Percentiles rank a stretch among this genome's conserved stretches.
These are phyloP conservation scores for Talaromyces sp. DNA, from an alignment of 2,329 filamentous ascomycete species.

Conservation along the genomic window DNA sequence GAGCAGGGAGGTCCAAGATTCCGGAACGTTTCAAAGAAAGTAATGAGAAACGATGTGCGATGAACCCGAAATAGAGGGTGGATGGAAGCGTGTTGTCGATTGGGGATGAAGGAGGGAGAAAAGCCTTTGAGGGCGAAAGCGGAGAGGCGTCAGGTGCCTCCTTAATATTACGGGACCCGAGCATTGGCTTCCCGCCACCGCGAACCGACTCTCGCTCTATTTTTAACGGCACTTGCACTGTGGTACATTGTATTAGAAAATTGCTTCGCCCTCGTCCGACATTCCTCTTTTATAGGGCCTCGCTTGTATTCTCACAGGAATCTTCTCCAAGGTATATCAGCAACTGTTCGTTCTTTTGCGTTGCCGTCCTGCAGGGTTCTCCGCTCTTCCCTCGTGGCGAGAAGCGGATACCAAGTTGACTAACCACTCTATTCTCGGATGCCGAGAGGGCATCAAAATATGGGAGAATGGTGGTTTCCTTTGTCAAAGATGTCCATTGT, in stretches of 20 bases:
- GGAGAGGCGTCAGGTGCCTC: conserved; percentile 34
- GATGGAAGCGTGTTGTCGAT: conserved; percentile 14
- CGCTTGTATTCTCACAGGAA: too few species aligned
- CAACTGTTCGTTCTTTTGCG: not conserved
- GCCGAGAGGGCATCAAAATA: not conserved
- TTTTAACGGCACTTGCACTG: conserved; percentile 13
- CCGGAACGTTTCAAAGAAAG: conserved; percentile 1
- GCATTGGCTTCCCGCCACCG: conserved; percentile 22
- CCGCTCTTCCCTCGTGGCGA: conserved; percentile 1
- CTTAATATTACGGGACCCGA: conserved; percentile 30
- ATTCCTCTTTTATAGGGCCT: not conserved
- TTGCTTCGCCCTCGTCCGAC: not conserved
- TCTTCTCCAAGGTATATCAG: not conserved
- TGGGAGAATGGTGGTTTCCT: too few species aligned
- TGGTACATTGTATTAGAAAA: conserved; percentile 2
- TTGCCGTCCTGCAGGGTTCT: conserved; percentile 3
- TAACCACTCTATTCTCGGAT: not conserved
- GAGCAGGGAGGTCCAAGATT: not conserved
- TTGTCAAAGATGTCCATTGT: too few species aligned
- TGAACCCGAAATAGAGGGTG: conserved; percentile 8
- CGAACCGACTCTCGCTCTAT: conserved; percentile 18
- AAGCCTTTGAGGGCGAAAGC: conserved; percentile 30
- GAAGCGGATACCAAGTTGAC: not conserved
- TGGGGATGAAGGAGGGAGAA: conserved; percentile 14
- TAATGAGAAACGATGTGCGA: conserved; percentile 2